A percentile compares a stretch with the other conserved stretches of the same genome.
phyloP scores from a whole-genome alignment of 1,139 yeast species.

The Suhomyces yuchorum region DNA sequence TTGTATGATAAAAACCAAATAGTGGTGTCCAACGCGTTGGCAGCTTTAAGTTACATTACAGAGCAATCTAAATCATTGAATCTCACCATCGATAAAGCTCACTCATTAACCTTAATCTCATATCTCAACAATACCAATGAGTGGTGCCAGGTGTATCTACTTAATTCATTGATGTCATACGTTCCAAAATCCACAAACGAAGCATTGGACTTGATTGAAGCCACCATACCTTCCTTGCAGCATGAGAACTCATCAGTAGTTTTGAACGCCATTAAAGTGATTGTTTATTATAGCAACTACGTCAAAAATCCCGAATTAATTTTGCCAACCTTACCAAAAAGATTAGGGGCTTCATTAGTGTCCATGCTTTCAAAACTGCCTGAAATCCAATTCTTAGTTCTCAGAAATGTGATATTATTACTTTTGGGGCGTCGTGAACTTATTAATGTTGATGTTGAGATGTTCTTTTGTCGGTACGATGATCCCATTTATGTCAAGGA shows the following conservation, averaged over 20 bases:
- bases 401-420: conserved; percentile 77
- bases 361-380: conserved; percentile 76
- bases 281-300: conserved; percentile 74
- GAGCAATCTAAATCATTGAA: conserved; percentile 54
- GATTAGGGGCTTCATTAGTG: conserved; percentile 72
- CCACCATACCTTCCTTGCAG: conserved; percentile 71
- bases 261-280: conserved; percentile 70
- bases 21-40: conserved; percentile 74
- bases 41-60: conserved; percentile 66
- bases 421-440: conserved; percentile 68
- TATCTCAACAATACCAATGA: conserved; percentile 63
- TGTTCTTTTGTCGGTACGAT: conserved; percentile 79
- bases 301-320: conserved; percentile 47
- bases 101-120: conserved; percentile 55
- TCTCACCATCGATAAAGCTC: conserved; percentile 57
- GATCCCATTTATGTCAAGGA: conserved; percentile 90
- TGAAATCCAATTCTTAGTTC: conserved; percentile 79
- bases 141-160: conserved; percentile 77
- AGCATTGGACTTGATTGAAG: conserved; percentile 67
- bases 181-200: conserved; percentile 71
- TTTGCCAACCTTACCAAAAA: conserved; percentile 54
- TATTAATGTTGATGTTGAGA: conserved; percentile 65
- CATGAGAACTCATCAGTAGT: conserved; percentile 85
- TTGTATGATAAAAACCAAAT: conserved; percentile 58
- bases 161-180: conserved; percentile 67